phyloP scores from a whole-genome alignment of 306 rosid species.

The Dalbergia cochinchinensis region DNA sequence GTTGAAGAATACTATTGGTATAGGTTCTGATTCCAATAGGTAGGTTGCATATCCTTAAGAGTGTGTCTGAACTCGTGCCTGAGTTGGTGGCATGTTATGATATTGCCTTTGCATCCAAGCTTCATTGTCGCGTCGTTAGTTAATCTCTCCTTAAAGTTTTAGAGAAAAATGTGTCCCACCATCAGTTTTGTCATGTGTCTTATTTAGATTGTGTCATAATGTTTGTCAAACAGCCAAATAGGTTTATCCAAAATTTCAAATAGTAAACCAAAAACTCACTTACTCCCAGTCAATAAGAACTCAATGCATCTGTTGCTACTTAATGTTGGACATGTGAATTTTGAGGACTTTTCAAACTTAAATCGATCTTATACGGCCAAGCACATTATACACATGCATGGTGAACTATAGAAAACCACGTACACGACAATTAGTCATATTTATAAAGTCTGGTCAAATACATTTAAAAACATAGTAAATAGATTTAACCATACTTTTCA shows the following conservation, averaged over 20 bases:
- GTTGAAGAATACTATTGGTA: background rate
- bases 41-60: background rate
- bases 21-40: background rate
- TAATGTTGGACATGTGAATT: too few species aligned
- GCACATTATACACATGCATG: too few species aligned
- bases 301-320: background rate
- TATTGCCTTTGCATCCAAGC: background rate
- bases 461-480: too few species aligned
- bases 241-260: background rate
- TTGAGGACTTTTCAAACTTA: too few species aligned
- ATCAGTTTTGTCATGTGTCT: background rate
- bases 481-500: too few species aligned
- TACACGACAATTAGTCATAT: too few species aligned
- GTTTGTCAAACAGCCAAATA: background rate
- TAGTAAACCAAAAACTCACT: background rate
- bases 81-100: background rate
- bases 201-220: background rate
- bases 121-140: background rate
- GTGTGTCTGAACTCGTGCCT: slow-evolving; percentile 8
- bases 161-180: background rate
- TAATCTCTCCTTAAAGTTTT: background rate
- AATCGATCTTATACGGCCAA: too few species aligned
- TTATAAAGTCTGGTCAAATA: too few species aligned
- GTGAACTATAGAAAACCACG: too few species aligned
- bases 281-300: background rate